Conservation (phyloP, 371 early-diverging fungal genomes). For the Batkoa obscura region DNA sequence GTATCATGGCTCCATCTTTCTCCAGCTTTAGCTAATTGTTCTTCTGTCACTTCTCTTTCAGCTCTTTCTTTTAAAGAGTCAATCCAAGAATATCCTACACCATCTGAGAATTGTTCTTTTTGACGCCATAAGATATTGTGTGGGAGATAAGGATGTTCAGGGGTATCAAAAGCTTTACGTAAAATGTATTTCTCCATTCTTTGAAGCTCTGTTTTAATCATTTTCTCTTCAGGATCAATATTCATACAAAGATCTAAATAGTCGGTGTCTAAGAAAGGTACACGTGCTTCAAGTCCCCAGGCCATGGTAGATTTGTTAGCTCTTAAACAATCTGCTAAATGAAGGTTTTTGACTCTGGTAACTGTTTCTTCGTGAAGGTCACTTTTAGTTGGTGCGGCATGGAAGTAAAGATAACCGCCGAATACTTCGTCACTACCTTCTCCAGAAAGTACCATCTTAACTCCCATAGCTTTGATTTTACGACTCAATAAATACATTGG, state of each 20-base stretch:
- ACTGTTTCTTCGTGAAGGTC: conserved; percentile 78
- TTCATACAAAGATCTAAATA: conserved; percentile 80
- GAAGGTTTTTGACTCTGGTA: conserved; percentile 77
- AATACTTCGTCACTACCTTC: conserved; percentile 94
- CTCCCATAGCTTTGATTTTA: conserved; percentile 92
- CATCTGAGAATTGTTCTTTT: conserved; percentile 96
- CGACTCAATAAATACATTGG: conserved; percentile 92
- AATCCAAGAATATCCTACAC: conserved; percentile 95
- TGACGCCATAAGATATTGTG: conserved; percentile 85
- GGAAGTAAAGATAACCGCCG: conserved; percentile 95
- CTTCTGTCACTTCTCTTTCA: conserved; percentile 48
- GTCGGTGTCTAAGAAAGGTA: conserved; percentile 82
- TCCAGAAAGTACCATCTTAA: conserved; percentile 95
- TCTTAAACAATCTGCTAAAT: conserved; percentile 84
- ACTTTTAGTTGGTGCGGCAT: conserved; percentile 64
- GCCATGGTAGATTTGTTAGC: conserved; percentile 98
- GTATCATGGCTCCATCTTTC: conserved; percentile 67
- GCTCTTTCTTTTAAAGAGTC: conserved; percentile 68
- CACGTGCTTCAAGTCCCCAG: conserved; percentile 94
- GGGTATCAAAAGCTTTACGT: conserved; percentile 67
- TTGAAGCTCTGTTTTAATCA: conserved; percentile 35
- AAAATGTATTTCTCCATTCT: conserved; percentile 74
- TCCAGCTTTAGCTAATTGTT: conserved; percentile 41
- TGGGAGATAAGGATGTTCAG: conserved; percentile 67
- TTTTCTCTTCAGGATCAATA: conserved; percentile 57